Percentiles rank a stretch among this genome's conserved stretches.
phyloP scores from a whole-genome alignment of 139 green algal genomes.

The Haematococcus lacustris region DNA sequence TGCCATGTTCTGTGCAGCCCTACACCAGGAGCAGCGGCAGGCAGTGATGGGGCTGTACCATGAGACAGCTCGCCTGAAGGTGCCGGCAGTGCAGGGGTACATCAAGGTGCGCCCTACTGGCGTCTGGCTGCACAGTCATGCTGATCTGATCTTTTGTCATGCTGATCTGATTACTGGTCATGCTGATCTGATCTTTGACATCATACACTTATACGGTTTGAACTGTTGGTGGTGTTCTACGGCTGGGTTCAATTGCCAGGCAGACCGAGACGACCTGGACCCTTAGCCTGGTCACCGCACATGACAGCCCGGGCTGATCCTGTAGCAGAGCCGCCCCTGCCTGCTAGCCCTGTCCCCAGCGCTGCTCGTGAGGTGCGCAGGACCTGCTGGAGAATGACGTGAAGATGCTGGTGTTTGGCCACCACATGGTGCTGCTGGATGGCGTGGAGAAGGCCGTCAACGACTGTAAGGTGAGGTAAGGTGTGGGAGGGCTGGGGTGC shows the following conservation, averaged over 20 bases:
- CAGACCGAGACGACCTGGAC: too few relatives aligned
- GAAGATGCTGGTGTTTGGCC: conserved; percentile 93
- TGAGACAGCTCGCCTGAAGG: conserved; percentile 62
- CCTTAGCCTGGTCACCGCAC: too few relatives aligned
- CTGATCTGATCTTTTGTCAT: too few relatives aligned
- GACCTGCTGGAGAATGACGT: conserved; percentile 36
- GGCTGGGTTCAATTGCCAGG: too few relatives aligned
- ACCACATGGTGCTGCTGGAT: conserved; percentile 80
- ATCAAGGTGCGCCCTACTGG: conserved; percentile 12
- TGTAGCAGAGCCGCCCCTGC: not conserved
- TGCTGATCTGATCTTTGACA: too few relatives aligned
- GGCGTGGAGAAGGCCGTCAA: conserved; percentile 53
- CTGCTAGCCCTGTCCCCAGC: not conserved
- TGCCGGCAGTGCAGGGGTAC: conserved; percentile 24
- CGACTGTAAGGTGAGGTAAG: conserved; percentile 2
- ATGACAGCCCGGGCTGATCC: too few relatives aligned
- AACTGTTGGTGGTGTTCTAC: too few relatives aligned
- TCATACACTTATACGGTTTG: too few relatives aligned
- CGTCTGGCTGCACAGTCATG: not conserved
- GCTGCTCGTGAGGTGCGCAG: conserved; percentile 2
- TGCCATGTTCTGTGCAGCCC: conserved; percentile 9
- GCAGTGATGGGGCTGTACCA: conserved; percentile 61
- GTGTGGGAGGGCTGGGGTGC: too few relatives aligned
- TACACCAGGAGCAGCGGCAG: conserved; percentile 23
- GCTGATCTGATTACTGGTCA: too few relatives aligned